A percentile compares a stretch with the other conserved stretches of the same genome.
phyloP scores from a whole-genome alignment of 2,329 filamentous ascomycete species.

The Hypoxylon sp. region DNA sequence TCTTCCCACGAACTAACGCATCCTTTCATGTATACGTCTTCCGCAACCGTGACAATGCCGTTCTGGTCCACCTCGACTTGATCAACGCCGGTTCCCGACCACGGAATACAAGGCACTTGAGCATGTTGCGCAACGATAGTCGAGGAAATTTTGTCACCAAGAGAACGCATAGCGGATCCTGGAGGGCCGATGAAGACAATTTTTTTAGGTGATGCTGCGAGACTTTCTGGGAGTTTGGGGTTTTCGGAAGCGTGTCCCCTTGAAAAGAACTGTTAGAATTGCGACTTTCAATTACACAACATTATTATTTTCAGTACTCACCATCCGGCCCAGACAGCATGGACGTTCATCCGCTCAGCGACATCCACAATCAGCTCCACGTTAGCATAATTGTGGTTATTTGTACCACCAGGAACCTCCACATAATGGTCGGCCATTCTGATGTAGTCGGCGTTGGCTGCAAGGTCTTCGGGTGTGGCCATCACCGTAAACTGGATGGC shows the following conservation, averaged over 20 bases:
- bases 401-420: conserved; percentile 97
- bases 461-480: conserved; percentile 97
- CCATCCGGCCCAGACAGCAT: conserved; percentile 99
- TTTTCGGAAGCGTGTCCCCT: conserved; percentile 99
- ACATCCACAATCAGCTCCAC: conserved; percentile 99
- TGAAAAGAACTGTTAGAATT: conserved; percentile 35
- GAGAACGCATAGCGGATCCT: conserved; percentile 97
- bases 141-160: conserved; percentile 99
- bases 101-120: conserved; percentile 96
- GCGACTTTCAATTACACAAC: not conserved
- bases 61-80: conserved; percentile 82
- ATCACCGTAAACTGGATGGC: conserved; percentile 99
- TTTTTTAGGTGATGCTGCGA: conserved; percentile 96
- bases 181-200: conserved; percentile 99
- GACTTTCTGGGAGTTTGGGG: conserved; percentile 94
- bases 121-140: conserved; percentile 99
- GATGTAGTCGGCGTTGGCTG: conserved; percentile 99
- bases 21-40: conserved; percentile 88
- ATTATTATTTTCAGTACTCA: conserved; percentile 63
- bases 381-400: conserved; percentile 99
- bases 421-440: conserved; percentile 99
- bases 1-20: conserved; percentile 93
- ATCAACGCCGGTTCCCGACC: conserved; percentile 94
- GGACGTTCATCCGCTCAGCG: conserved; percentile 97
- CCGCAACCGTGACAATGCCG: conserved; percentile 92